Conservation (phyloP, 208 protist species). For the Sergeia podlipaevii region DNA sequence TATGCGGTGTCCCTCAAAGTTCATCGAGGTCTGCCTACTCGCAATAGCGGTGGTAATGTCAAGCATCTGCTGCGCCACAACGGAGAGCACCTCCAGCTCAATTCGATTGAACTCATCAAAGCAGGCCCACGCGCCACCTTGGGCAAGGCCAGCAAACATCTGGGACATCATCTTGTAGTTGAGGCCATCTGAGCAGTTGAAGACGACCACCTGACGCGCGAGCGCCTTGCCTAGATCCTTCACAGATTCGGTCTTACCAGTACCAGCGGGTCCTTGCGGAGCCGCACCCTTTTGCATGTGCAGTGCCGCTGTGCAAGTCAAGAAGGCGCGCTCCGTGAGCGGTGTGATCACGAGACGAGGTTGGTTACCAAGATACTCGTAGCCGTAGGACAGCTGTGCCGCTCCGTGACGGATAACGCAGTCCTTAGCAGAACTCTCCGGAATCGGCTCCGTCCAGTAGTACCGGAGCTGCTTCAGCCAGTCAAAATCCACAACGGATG, state of each 20-base stretch:
- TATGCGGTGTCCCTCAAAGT: conserved; percentile 92
- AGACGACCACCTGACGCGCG: conserved; percentile 91
- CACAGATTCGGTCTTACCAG: conserved; percentile 97
- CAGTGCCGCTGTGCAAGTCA: conserved; percentile 91
- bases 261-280: conserved; percentile 94
- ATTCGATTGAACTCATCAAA: conserved; percentile 97
- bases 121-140: conserved; percentile 91
- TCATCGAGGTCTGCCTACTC: conserved; percentile 62
- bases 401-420: conserved; percentile 83
- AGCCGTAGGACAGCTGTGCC: conserved; percentile 88
- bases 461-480: conserved; percentile 94
- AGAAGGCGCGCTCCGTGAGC: conserved; percentile 93
- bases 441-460: conserved; percentile 73
- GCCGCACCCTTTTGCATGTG: conserved; percentile 91
- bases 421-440: conserved; percentile 34
- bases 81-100: conserved; percentile 93
- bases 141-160: conserved; percentile 95
- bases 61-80: conserved; percentile 93
- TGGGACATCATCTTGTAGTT: conserved; percentile 95
- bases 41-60: conserved; percentile 91
- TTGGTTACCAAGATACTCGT: conserved; percentile 95
- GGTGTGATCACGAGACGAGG: conserved; percentile 95
- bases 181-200: conserved; percentile 96
- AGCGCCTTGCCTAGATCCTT: conserved; percentile 93
- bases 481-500: conserved; percentile 81